These are phyloP conservation scores for Beauveria sp. DNA, from an alignment of 2,329 filamentous ascomycete genomes.

Conservation along the genomic window DNA sequence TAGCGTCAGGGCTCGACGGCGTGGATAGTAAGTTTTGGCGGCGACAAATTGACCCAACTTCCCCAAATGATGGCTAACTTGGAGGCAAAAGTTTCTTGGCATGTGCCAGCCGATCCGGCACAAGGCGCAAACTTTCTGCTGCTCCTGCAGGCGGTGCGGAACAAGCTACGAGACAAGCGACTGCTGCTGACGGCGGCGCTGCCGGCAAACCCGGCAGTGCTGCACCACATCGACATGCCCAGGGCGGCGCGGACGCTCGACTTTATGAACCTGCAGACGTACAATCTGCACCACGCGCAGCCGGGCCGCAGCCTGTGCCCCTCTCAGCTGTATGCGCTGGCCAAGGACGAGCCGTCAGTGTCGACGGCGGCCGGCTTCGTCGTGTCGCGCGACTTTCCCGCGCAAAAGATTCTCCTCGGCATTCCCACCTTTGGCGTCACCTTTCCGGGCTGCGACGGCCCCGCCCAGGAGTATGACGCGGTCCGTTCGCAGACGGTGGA, in stretches of 20 bases:
- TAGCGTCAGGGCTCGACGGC: conserved; percentile 52
- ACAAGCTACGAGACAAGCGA: conserved; percentile 58
- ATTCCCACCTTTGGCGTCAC: conserved; percentile 70
- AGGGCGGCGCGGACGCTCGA: conserved; percentile 60
- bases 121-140: conserved; percentile 65
- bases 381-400: conserved; percentile 56
- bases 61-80: too few species aligned
- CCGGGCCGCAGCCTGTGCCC: conserved; percentile 62
- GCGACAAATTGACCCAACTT: not conserved
- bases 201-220: conserved; percentile 56
- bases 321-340: conserved; percentile 61
- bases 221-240: conserved; percentile 62
- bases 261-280: conserved; percentile 71
- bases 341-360: conserved; percentile 56
- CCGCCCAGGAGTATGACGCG: conserved; percentile 54
- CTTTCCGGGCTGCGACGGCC: conserved; percentile 57
- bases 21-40: conserved; percentile 58
- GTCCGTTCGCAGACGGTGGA: conserved; percentile 62
- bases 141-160: conserved; percentile 58
- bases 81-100: conserved; percentile 61
- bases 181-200: conserved; percentile 68
- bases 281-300: conserved; percentile 73
- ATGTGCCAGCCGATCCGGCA: conserved; percentile 59
- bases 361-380: conserved; percentile 60
- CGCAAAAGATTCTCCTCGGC: conserved; percentile 66